Evolutionary conservation across 129 eudicot genomes (phyloP).

Genomic region (Calendula officinalis): DNA sequence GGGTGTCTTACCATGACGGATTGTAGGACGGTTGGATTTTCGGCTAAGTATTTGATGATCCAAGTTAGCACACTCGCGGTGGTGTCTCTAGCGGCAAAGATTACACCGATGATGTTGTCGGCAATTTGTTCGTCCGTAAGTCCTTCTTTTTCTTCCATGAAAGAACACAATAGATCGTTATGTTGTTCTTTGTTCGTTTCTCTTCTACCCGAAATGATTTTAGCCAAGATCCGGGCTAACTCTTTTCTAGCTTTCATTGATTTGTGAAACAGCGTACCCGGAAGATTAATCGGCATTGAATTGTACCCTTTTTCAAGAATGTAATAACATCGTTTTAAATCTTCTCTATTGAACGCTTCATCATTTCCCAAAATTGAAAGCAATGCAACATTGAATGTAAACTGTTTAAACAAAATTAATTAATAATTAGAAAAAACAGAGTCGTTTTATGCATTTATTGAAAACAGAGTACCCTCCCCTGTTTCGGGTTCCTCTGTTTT

Average conservation of each 20-base stretch:
- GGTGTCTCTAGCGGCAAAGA: slow-evolving; percentile 55
- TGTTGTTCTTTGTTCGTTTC: slow-evolving; percentile 27
- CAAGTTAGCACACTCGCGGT: slow-evolving; percentile 51
- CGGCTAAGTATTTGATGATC: slow-evolving; percentile 47
- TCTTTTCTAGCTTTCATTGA: slow-evolving; percentile 46
- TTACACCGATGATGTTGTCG: slow-evolving; percentile 54
- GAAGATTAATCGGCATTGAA: slow-evolving; percentile 47
- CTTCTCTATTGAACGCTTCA: slow-evolving; percentile 31
- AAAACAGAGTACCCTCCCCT: slow-evolving; percentile 6
- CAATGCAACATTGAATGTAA: slow-evolving; percentile 51
- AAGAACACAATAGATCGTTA: slow-evolving; percentile 30
- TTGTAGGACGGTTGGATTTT: slow-evolving; percentile 30
- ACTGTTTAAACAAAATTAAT: slow-evolving; percentile 20
- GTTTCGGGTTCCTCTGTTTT: slow-evolving; percentile 1
- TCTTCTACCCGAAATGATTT: slow-evolving; percentile 23
- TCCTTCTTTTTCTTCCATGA: slow-evolving; percentile 39
- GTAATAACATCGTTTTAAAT: slow-evolving; percentile 39
- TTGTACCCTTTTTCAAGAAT: slow-evolving; percentile 51
- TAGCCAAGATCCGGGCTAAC: slow-evolving; percentile 27
- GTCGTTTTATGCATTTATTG: not conserved
- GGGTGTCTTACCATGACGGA: slow-evolving; percentile 34
- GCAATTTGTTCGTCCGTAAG: slow-evolving; percentile 42
- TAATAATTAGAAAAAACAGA: not conserved
- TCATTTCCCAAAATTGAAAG: slow-evolving; percentile 46
- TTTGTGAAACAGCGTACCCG: slow-evolving; percentile 42